These are phyloP conservation scores for Verticillium isaacii DNA, from an alignment of 2,329 filamentous ascomycete genomes.

Conservation along the genomic window DNA sequence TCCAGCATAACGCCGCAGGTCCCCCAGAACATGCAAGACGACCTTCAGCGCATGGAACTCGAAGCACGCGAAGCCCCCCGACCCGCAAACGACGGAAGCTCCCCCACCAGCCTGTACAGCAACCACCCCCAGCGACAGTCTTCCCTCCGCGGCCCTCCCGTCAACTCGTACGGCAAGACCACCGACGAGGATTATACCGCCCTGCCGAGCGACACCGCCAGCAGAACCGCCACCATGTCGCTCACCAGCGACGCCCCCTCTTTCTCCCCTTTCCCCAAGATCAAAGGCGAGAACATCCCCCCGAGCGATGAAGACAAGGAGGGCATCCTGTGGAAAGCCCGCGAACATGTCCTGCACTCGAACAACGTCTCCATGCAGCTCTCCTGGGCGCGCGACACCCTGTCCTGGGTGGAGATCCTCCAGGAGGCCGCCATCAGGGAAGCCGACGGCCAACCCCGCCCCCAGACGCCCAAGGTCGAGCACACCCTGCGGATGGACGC, in stretches of 20 bases:
- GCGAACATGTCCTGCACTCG: slow-evolving; percentile 79
- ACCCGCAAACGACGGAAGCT: slow-evolving; percentile 23
- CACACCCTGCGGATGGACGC: slow-evolving; percentile 85
- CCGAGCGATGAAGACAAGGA: slow-evolving; percentile 94
- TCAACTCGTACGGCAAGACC: slow-evolving; percentile 18
- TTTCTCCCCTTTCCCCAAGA: slow-evolving; percentile 88
- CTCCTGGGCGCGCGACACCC: slow-evolving; percentile 89
- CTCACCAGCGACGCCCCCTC: slow-evolving; percentile 60
- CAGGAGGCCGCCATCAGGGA: slow-evolving; percentile 72
- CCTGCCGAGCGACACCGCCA: slow-evolving; percentile 22
- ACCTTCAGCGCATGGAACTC: slow-evolving; percentile 84
- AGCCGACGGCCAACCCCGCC: slow-evolving; percentile 42
- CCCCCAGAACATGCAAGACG: slow-evolving; percentile 93
- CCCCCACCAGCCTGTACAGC: slow-evolving; percentile 14
- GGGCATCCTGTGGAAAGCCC: slow-evolving; percentile 78
- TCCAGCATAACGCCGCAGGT: slow-evolving; percentile 89
- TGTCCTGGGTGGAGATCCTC: slow-evolving; percentile 82
- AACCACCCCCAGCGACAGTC: slow-evolving; percentile 36
- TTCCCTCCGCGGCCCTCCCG: slow-evolving; percentile 3
- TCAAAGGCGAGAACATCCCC: slow-evolving; percentile 83
- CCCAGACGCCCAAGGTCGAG: slow-evolving; percentile 75
- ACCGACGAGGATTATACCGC: slow-evolving; percentile 17
- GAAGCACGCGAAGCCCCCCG: slow-evolving; percentile 56
- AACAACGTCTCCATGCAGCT: slow-evolving; percentile 96
- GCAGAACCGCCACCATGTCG: slow-evolving; percentile 28